Base-by-base conservation (phyloP, 768 basidiomycete species). In the Crepidotus variabilis region DNA sequence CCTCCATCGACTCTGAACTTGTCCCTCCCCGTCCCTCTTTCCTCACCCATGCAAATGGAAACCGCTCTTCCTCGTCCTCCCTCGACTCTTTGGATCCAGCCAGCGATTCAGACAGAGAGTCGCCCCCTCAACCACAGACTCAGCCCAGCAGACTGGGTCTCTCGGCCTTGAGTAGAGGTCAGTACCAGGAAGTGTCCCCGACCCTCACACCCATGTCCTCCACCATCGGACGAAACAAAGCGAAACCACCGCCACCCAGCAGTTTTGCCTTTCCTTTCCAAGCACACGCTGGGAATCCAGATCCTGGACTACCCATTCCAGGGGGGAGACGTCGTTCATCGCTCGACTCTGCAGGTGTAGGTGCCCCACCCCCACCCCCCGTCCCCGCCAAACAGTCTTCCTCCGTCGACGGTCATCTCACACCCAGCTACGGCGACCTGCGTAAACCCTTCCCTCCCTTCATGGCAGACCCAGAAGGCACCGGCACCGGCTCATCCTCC, bases 211-310 rank as follows among this genome's bases (percentile, higher is more conserved):
- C 28, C 28, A 28, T 28, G 28, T 28, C 28, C 28, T 28, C 28
- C 28, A 28, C 28, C 8, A 28, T 28, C 28, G 28, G 28, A 4
- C 28, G 28, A 3, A 28, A 28, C 28, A 28, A 28, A 28, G 28
- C 28, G 4, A 22, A 35, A 34, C 61, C 63, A 10, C 62, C 71
- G 2, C 71, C 75, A 6, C 74, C 74, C 1, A 72, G 73, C 2
- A 69, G 72, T 0, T 75, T 71, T 32, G 51, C 69, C 14, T 77
- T 72, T 46, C 85, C 85, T 13, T 86, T 84, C 74, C 81, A 86
- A 64, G 78, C 81, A 0, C 78, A 88, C 63, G 75, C 81, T 0
- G 85, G 86, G 14, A 88, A 86, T 66, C 83, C 86, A 8, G 87
- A 87, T 63, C 83, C 85, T 0, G 72, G 79, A 13, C 75, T 74